Evolutionary conservation across 2,329 filamentous ascomycete genomes (phyloP).

Genomic region (Escovopsis sp.): DNA sequence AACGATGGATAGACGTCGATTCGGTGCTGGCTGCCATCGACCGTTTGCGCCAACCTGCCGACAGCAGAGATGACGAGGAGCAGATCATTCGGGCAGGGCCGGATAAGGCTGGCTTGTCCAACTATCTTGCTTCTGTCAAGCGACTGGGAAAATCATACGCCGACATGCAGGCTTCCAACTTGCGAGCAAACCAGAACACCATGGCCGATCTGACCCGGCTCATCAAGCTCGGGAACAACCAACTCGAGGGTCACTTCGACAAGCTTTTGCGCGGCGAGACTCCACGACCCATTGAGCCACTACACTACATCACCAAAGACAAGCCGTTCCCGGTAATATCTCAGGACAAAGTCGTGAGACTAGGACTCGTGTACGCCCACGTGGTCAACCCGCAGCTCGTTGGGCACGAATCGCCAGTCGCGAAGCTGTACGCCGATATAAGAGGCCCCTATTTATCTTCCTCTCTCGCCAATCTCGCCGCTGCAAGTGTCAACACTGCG

Average conservation of each 20-base stretch:
- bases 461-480: constrained; percentile 72
- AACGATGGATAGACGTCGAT: constrained; percentile 54
- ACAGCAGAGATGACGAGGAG: constrained; percentile 85
- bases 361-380: constrained; percentile 67
- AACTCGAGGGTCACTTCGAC: constrained; percentile 74
- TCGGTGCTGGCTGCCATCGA: constrained; percentile 76
- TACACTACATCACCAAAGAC: constrained; percentile 87
- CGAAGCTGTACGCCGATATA: constrained; percentile 72
- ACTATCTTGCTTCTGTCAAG: constrained; percentile 81
- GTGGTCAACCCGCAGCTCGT: constrained; percentile 46
- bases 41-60: constrained; percentile 73
- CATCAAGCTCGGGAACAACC: constrained; percentile 63
- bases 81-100: constrained; percentile 81
- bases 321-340: constrained; percentile 68
- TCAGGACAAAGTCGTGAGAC: constrained; percentile 57
- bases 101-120: constrained; percentile 63
- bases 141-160: constrained; percentile 71
- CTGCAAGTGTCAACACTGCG: constrained; percentile 69
- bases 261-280: constrained; percentile 62
- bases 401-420: constrained; percentile 52
- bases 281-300: constrained; percentile 66
- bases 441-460: constrained; percentile 74
- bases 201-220: constrained; percentile 66
- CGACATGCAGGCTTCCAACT: constrained; percentile 78
- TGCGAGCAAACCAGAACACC: constrained; percentile 82